phyloP scores from a whole-genome alignment of 768 basidiomycete genomes.

The Lactarius akahatsu region DNA sequence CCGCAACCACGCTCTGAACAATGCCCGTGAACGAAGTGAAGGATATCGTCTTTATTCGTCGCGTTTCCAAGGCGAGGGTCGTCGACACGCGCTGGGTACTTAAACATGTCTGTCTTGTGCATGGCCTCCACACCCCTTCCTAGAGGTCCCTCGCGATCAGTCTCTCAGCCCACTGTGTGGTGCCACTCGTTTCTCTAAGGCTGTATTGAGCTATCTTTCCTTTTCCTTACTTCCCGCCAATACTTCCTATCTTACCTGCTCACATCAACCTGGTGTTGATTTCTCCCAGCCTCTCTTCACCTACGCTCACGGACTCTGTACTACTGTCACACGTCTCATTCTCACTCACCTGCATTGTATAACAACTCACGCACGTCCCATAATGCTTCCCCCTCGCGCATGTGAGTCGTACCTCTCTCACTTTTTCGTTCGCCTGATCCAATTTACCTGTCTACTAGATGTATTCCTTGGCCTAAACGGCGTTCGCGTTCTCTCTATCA shows the following conservation, averaged over 20 bases:
- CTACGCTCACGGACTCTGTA: constrained; percentile 3
- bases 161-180: constrained; percentile 24
- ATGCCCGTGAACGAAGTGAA: constrained; percentile 2
- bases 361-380: constrained; percentile 7
- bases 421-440: not conserved
- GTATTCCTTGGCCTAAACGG: constrained; percentile 29
- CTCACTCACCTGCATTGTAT: constrained; percentile 4
- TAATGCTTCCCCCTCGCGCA: constrained; percentile 30
- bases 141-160: constrained; percentile 15
- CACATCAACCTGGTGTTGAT: constrained; percentile 29
- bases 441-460: constrained; percentile 11
- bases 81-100: constrained; percentile 23
- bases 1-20: constrained; percentile 5
- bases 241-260: not conserved
- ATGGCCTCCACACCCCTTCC: constrained; percentile 24
- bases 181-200: constrained; percentile 8
- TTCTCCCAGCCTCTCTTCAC: not conserved
- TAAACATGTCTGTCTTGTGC: constrained; percentile 18
- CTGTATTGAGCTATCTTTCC: constrained; percentile 12
- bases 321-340: constrained; percentile 4
- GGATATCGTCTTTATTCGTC: not conserved
- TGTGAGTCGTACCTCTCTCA: constrained; percentile 19
- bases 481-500: constrained; percentile 25
- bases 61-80: constrained; percentile 24
- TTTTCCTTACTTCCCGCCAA: constrained; percentile 6